Evolutionary conservation across 2,329 filamentous ascomycete genomes (phyloP).

Genomic region (Colletotrichum euphorbiae): DNA sequence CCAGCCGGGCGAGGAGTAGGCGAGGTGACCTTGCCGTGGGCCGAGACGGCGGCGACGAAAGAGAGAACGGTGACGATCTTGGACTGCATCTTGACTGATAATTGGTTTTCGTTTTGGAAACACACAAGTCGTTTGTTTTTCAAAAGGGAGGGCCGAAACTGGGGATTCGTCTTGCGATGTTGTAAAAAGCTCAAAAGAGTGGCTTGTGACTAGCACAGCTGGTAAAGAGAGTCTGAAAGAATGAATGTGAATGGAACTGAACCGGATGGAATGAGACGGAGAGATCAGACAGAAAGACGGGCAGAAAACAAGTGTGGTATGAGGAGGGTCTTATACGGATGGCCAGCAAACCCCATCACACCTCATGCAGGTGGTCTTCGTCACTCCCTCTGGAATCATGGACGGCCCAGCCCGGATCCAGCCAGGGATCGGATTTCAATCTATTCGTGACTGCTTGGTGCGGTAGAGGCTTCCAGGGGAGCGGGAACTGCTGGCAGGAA

Average conservation of each 20-base stretch:
- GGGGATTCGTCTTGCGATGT: constrained; percentile 28
- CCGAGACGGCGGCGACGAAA: constrained; percentile 40
- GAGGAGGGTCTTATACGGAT: constrained; percentile 35
- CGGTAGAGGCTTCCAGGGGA: constrained; percentile 32
- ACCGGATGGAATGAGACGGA: constrained; percentile 33
- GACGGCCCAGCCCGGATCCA: constrained; percentile 26
- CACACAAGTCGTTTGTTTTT: constrained; percentile 8
- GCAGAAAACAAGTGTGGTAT: constrained; percentile 1
- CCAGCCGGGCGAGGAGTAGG: constrained; percentile 41
- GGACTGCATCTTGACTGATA: constrained; percentile 38
- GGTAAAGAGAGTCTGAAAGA: constrained; percentile 36
- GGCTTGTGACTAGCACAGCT: constrained; percentile 41
- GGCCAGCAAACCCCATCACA: not conserved
- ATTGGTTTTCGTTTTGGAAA: constrained; percentile 9
- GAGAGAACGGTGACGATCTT: constrained; percentile 40
- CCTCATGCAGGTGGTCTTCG: not conserved
- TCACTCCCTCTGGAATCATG: constrained; percentile 21
- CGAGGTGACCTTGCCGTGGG: constrained; percentile 42
- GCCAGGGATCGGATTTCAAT: constrained; percentile 25
- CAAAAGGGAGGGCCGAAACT: constrained; percentile 8
- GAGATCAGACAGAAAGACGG: constrained; percentile 28
- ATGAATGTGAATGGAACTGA: constrained; percentile 38
- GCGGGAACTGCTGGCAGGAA: not conserved
- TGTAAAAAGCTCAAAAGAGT: constrained; percentile 37
- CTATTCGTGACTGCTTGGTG: constrained; percentile 31